Percentiles rank a stretch among this genome's conserved stretches.
These are phyloP conservation scores for Peniophora sp. DNA, from an alignment of 1,284 basidiomycete genomes.

Conservation along the genomic window DNA sequence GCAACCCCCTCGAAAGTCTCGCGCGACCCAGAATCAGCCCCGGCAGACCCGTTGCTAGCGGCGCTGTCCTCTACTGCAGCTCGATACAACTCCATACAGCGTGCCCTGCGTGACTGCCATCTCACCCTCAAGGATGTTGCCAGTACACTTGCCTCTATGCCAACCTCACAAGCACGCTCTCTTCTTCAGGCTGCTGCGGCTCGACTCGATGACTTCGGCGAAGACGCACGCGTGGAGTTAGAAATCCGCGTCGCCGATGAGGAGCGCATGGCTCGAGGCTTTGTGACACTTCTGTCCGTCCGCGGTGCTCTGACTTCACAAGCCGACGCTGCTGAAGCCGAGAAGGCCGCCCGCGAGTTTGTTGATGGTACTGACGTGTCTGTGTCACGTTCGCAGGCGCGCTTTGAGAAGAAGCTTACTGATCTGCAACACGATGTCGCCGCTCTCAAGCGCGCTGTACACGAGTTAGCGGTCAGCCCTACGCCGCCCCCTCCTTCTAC, in stretches of 20 bases:
- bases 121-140: conserved; percentile 53
- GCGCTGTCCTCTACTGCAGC: conserved; percentile 35
- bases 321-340: conserved; percentile 32
- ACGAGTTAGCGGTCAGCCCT: conserved; percentile 28
- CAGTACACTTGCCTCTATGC: conserved; percentile 22
- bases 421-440: conserved; percentile 81
- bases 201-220: conserved; percentile 70
- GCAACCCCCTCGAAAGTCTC: too few species aligned
- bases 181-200: conserved; percentile 51
- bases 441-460: conserved; percentile 47
- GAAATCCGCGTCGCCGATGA: conserved; percentile 82
- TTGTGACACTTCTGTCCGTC: conserved; percentile 62
- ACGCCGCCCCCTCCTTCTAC: conserved; percentile 4
- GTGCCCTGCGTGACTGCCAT: conserved; percentile 62
- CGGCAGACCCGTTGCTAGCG: conserved; percentile 28
- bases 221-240: conserved; percentile 80
- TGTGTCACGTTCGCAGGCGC: conserved; percentile 38
- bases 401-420: conserved; percentile 53
- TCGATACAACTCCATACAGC: conserved; percentile 58
- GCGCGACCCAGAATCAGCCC: neutral
- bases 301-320: conserved; percentile 35
- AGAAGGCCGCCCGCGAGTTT: conserved; percentile 52
- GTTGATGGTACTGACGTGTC: conserved; percentile 46
- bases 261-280: conserved; percentile 60
- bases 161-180: conserved; percentile 17